Conservation (phyloP, 2,329 filamentous ascomycete species). For the Sarocladiaceae sp. region DNA sequence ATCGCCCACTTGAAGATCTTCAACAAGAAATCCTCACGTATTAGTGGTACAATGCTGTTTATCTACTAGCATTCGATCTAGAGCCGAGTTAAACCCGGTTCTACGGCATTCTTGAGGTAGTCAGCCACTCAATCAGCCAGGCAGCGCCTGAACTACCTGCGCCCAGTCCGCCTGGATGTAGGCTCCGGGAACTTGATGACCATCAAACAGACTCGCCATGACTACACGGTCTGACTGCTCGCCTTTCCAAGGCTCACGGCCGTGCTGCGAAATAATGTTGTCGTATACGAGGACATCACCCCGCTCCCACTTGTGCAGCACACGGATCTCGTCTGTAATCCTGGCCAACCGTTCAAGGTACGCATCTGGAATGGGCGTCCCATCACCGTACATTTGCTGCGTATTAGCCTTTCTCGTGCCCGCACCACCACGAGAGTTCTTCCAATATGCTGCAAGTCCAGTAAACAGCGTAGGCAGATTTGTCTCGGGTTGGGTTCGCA, state of each 20-base stretch:
- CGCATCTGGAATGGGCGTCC: constrained; percentile 40
- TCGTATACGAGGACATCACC: constrained; percentile 45
- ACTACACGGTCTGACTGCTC: constrained; percentile 41
- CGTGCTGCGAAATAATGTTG: constrained; percentile 45
- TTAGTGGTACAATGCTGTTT: background rate
- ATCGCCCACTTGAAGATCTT: background rate
- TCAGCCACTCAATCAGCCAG: constrained; percentile 15
- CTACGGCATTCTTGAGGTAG: background rate
- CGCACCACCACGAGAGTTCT: constrained; percentile 19
- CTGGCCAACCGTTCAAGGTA: constrained; percentile 35
- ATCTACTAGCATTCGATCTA: background rate
- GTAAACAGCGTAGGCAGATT: constrained; percentile 42
- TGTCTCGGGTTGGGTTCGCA: constrained; percentile 41
- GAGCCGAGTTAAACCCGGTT: background rate
- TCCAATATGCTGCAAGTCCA: constrained; percentile 39
- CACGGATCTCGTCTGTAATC: constrained; percentile 44
- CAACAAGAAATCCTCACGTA: background rate
- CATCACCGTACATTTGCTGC: constrained; percentile 39
- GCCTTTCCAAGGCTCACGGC: constrained; percentile 42
- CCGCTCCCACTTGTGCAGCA: constrained; percentile 41
- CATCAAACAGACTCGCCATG: constrained; percentile 44
- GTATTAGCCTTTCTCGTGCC: constrained; percentile 25
- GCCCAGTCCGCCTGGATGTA: constrained; percentile 39
- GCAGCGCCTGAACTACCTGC: constrained; percentile 38
- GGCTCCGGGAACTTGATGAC: constrained; percentile 36